Percentiles rank a stretch among this genome's conserved stretches.
These are phyloP conservation scores for Platanthera zijinensis DNA, from an alignment of 106 monocot genomes.

Conservation along the genomic window DNA sequence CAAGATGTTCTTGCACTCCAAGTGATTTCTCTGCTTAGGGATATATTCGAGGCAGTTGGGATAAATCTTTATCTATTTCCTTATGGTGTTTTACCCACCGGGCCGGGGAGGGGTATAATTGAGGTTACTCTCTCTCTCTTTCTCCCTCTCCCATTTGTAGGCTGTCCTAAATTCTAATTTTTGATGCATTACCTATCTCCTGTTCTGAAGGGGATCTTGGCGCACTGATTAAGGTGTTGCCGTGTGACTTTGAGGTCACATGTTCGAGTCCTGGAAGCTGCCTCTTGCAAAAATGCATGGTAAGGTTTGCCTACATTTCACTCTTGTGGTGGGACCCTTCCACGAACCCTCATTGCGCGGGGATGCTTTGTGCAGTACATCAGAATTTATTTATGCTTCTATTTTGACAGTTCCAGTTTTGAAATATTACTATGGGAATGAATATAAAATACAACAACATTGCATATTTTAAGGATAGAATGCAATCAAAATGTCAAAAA, in stretches of 20 bases:
- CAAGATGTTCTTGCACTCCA: conserved; percentile 99
- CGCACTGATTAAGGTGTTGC: no score
- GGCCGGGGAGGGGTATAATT: conserved; percentile 87
- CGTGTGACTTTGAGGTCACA: no score
- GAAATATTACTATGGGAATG: no score
- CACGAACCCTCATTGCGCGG: no score
- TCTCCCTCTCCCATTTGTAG: neutral
- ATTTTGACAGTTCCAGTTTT: neutral
- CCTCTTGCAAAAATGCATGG: no score
- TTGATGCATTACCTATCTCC: neutral
- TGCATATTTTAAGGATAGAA: no score
- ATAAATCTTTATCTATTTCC: conserved; percentile 95
- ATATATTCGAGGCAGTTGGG: conserved; percentile 88
- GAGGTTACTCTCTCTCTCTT: conserved; percentile 40
- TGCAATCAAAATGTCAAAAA: no score
- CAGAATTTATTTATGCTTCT: neutral
- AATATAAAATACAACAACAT: no score
- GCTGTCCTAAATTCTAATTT: neutral
- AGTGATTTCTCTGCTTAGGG: conserved; percentile 85
- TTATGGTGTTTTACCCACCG: conserved; percentile 94
- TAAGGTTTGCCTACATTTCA: no score
- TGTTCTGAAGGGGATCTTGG: no score
- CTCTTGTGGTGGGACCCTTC: no score
- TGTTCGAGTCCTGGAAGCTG: no score
- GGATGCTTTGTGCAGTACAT: neutral